phyloP scores from a whole-genome alignment of 257 asterid species.

The Primulina eburnea region DNA sequence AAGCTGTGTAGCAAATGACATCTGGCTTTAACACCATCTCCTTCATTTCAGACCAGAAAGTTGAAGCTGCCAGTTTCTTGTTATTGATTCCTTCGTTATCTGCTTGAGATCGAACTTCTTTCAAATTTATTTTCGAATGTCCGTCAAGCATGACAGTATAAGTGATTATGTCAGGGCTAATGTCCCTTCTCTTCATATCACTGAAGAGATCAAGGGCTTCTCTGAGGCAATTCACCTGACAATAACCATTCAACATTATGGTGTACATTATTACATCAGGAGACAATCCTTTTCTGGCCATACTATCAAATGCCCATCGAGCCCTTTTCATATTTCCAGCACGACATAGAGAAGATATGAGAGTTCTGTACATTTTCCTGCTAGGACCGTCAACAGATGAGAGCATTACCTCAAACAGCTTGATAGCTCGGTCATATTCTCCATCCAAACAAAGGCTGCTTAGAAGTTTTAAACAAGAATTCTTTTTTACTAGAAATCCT shows the following conservation, averaged over 20 bases:
- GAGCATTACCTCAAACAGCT: constrained; percentile 36
- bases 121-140: constrained; percentile 34
- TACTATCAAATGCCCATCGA: constrained; percentile 46
- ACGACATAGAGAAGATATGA: constrained; percentile 59
- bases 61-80: constrained; percentile 26
- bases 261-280: constrained; percentile 72
- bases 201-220: constrained; percentile 58
- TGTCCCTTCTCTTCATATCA: constrained; percentile 62
- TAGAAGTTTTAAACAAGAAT: constrained; percentile 53
- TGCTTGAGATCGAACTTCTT: constrained; percentile 24
- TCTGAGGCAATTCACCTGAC: constrained; percentile 43
- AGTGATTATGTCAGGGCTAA: constrained; percentile 65
- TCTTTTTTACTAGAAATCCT: constrained; percentile 39
- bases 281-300: constrained; percentile 44
- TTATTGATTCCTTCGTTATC: constrained; percentile 24
- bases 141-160: constrained; percentile 76
- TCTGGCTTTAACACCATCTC: constrained; percentile 56
- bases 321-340: constrained; percentile 69
- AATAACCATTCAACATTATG: constrained; percentile 73
- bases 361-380: constrained; percentile 41
- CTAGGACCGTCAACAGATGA: constrained; percentile 43
- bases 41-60: constrained; percentile 44
- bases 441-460: constrained; percentile 60
- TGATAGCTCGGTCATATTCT: constrained; percentile 38
- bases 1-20: constrained; percentile 58